Conservation (phyloP, 23 red algal species). For the Pyropia haitanensis region DNA sequence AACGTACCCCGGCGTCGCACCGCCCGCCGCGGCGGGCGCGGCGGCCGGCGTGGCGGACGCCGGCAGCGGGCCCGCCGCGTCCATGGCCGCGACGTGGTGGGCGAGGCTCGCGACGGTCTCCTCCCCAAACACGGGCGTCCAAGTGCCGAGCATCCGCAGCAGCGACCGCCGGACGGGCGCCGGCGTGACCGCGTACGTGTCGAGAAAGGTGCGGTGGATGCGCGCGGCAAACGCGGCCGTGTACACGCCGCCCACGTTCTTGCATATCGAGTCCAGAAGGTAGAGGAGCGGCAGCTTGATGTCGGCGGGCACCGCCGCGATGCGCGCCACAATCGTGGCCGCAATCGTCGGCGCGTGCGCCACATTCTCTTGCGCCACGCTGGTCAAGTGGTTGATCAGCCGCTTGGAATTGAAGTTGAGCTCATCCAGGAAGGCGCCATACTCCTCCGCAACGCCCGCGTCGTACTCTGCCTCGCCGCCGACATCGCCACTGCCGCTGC, state of each 20-base stretch:
- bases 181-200: conserved; percentile 22
- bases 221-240: conserved; percentile 25
- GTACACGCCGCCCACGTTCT: conserved; percentile 68
- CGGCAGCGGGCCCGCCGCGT: no score
- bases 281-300: conserved; percentile 76
- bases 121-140: conserved; percentile 53
- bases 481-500: no score
- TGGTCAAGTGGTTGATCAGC: conserved; percentile 67
- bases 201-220: conserved; percentile 34
- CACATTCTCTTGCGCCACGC: conserved; percentile 71
- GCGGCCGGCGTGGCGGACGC: no score
- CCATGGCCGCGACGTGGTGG: conserved; percentile 2
- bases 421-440: conserved; percentile 60
- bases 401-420: conserved; percentile 79
- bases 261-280: conserved; percentile 76
- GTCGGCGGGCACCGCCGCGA: conserved; percentile 17
- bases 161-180: conserved; percentile 25
- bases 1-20: no score
- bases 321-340: conserved; percentile 53
- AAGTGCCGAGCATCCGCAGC: conserved; percentile 53
- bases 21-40: no score
- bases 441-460: conserved; percentile 37
- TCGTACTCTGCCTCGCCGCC: background rate
- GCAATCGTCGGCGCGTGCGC: conserved; percentile 30
- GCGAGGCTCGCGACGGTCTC: conserved; percentile 36